A percentile compares a stretch with the other conserved stretches of the same genome.
These are phyloP conservation scores for Trichosporon coremiiforme DNA, from an alignment of 1,284 basidiomycete genomes.

Conservation along the genomic window DNA sequence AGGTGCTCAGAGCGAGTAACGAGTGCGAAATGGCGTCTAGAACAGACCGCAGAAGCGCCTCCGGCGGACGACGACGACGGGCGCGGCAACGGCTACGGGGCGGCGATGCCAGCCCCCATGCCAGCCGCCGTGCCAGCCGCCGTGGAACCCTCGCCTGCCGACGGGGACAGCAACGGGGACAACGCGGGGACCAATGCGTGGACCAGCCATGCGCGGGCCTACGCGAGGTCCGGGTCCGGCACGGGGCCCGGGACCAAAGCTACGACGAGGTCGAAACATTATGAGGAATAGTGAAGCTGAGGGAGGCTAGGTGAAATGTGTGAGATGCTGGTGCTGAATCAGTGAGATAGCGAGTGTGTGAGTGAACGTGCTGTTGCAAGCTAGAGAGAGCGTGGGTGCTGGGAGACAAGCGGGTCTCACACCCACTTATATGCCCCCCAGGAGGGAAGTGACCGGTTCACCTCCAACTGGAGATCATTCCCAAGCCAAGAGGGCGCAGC, in stretches of 20 bases:
- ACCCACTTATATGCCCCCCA: neutral
- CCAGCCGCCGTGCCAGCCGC: neutral
- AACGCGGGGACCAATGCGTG: neutral
- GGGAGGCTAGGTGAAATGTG: neutral
- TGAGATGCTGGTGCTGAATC: neutral
- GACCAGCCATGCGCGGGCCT: neutral
- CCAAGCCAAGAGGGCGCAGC: neutral
- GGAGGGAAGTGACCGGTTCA: neutral
- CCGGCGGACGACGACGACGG: constrained; percentile 14
- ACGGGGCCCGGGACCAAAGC: neutral
- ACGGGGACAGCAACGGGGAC: neutral
- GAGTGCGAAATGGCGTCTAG: neutral
- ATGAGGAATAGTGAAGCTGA: neutral
- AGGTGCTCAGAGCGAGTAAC: too few species aligned
- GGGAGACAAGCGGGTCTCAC: neutral
- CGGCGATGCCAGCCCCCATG: neutral
- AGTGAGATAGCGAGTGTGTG: neutral
- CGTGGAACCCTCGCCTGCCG: neutral
- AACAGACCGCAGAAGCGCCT: constrained; percentile 27
- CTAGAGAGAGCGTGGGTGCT: neutral
- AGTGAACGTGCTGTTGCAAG: neutral
- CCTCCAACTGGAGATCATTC: neutral
- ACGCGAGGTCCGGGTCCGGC: neutral
- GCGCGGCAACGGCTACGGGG: neutral
- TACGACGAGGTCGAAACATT: constrained; percentile 5